Evolutionary conservation across 1,284 basidiomycete species (phyloP).

Genomic region (Microbotryum scabiosae): DNA sequence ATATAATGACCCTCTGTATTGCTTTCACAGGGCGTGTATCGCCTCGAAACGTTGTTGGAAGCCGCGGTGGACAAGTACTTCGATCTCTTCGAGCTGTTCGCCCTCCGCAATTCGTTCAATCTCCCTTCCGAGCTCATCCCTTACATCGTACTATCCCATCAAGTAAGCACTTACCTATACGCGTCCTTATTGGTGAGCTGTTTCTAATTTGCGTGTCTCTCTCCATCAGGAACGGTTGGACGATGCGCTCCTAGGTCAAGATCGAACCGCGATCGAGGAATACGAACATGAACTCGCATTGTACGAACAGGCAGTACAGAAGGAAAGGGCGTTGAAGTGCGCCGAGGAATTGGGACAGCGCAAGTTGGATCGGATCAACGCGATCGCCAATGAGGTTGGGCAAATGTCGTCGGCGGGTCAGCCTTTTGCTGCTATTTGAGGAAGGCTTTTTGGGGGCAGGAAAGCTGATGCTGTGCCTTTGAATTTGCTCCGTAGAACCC

Average conservation of each 20-base stretch:
- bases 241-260: slow-evolving; percentile 9
- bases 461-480: neutral
- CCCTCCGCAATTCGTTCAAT: slow-evolving; percentile 33
- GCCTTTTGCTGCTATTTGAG: neutral
- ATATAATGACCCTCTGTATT: neutral
- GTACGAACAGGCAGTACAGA: slow-evolving; percentile 28
- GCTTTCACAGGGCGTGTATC: slow-evolving; percentile 28
- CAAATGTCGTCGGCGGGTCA: slow-evolving; percentile 20
- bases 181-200: neutral
- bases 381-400: slow-evolving; percentile 15
- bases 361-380: slow-evolving; percentile 6
- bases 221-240: slow-evolving; percentile 18
- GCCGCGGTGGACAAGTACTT: slow-evolving; percentile 32
- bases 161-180: slow-evolving; percentile 1
- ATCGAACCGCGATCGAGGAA: slow-evolving; percentile 18
- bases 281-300: slow-evolving; percentile 28
- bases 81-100: slow-evolving; percentile 33
- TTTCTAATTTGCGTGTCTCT: neutral
- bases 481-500: neutral
- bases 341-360: slow-evolving; percentile 20
- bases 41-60: slow-evolving; percentile 34
- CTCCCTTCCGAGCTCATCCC: slow-evolving; percentile 26
- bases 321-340: slow-evolving; percentile 15
- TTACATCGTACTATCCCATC: slow-evolving; percentile 29
- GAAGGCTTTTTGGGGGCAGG: neutral